Evolutionary conservation across 2,329 filamentous ascomycete species (phyloP).

Genomic region (Exserohilum rostratum): DNA sequence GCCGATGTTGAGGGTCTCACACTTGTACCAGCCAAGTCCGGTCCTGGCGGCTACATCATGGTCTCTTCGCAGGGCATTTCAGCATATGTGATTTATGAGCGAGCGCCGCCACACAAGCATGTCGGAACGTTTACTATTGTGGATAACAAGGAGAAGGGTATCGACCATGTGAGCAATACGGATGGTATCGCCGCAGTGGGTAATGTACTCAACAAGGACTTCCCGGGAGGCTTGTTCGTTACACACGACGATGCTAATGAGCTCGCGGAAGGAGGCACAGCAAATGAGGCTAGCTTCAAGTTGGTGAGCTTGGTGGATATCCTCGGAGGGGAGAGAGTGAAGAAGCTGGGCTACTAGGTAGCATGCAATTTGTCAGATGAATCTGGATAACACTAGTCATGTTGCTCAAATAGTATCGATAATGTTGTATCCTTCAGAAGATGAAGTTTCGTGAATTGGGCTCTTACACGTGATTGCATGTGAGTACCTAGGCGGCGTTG

Average conservation of each 20-base stretch:
- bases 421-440: too few relatives aligned
- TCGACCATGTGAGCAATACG: conserved; percentile 61
- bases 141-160: conserved; percentile 48
- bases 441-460: too few relatives aligned
- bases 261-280: conserved; percentile 54
- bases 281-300: conserved; percentile 59
- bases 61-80: conserved; percentile 62
- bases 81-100: conserved; percentile 59
- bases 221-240: conserved; percentile 54
- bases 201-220: conserved; percentile 48
- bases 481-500: too few relatives aligned
- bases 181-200: conserved; percentile 60
- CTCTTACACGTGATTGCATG: neutral
- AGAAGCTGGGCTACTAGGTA: conserved; percentile 28
- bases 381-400: too few relatives aligned
- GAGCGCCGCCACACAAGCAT: conserved; percentile 57
- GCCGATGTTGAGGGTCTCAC: conserved; percentile 63
- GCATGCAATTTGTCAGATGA: neutral
- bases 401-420: too few relatives aligned
- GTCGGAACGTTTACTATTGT: conserved; percentile 58
- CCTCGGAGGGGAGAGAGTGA: conserved; percentile 29
- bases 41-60: conserved; percentile 57
- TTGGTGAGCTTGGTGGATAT: conserved; percentile 43
- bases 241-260: conserved; percentile 63
- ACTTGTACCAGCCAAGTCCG: conserved; percentile 54